phyloP scores from a whole-genome alignment of 2,329 filamentous ascomycete genomes.

The Cryoendolithus antarcticus region DNA sequence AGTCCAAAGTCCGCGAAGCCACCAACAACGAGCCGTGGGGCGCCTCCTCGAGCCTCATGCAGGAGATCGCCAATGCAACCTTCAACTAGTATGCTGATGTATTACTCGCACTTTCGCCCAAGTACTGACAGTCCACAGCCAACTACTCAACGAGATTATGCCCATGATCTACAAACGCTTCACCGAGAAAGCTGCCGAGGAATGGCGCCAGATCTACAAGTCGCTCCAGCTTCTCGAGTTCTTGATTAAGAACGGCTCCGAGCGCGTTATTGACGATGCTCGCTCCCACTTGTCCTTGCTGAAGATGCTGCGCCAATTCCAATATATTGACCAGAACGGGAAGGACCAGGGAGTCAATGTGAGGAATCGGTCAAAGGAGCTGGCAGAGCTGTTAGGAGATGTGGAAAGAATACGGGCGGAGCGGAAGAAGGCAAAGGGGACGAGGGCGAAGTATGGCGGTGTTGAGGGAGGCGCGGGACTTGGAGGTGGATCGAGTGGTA shows the following conservation, averaged over 20 bases:
- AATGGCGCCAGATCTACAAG: constrained; percentile 99
- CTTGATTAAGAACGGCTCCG: constrained; percentile 94
- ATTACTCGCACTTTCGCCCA: background rate
- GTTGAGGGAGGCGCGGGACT: constrained; percentile 68
- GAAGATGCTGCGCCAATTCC: constrained; percentile 97
- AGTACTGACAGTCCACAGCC: constrained; percentile 42
- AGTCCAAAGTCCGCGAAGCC: constrained; percentile 76
- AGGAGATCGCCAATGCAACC: constrained; percentile 95
- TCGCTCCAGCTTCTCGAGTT: constrained; percentile 88
- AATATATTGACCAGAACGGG: constrained; percentile 89
- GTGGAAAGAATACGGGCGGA: constrained; percentile 68
- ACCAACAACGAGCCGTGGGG: constrained; percentile 99
- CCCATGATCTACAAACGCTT: constrained; percentile 99
- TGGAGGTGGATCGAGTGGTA: constrained; percentile 42
- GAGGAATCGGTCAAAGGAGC: constrained; percentile 87
- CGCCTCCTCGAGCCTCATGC: constrained; percentile 71
- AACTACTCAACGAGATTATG: constrained; percentile 98
- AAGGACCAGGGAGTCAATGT: constrained; percentile 99
- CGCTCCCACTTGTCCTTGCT: constrained; percentile 87
- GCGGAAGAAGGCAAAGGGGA: constrained; percentile 77
- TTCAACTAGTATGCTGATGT: constrained; percentile 74
- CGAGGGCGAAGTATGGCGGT: constrained; percentile 89
- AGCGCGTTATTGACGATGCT: constrained; percentile 93
- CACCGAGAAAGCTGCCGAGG: constrained; percentile 93
- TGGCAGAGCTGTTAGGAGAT: constrained; percentile 84